Evolutionary conservation across 2,329 filamentous ascomycete species (phyloP), one percentile per base, ranked within the genome.

Genomic region (Cladosporium sp.): DNA sequence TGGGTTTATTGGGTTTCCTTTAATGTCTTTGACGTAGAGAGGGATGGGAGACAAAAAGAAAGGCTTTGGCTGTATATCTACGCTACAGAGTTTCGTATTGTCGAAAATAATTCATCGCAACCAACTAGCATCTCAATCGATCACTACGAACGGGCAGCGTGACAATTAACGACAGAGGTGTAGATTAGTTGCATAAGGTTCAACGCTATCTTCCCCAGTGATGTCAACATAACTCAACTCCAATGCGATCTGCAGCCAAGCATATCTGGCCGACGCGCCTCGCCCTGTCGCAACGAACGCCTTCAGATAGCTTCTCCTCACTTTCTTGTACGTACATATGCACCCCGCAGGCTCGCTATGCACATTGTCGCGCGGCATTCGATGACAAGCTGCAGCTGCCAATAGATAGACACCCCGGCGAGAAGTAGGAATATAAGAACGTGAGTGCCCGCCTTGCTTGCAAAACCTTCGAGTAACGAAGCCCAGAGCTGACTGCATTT

Each of bases 401-500:
- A 49, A 30, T 54, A 49, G 30, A 26, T 32, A 49, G 30, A 26
- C 24, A 30, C 12, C n/a, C 49, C 5, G 28, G 44, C 32, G 59
- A 24, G 28, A 41, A 12, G 18, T 5, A 10, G 8, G 30, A 36
- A 36, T 34, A 64, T 64, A 64, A 64, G 51, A 49, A 34, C 26
- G 61, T 64, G 51, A 47, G 61, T 55, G 6, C 11, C 57, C 15
- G 21, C 47, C 34, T 15, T 4, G 30, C 32, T 24, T 14, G 49
- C 5, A 12, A n/a, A 30, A n/a, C 3, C 15, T 34, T 12, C 34
- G 14, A 58, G 55, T 32, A 58, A 14, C 41, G 38, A 47, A 26
- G 15, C 32, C 18, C 28, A 55, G 61, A 57, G 61, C 61, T 64
- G 61, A 64, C 51, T 32, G 61, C 61, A 64, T 64, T 64, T 64